Evolutionary conservation across 202 grass and related monocot species (phyloP).

Genomic region (Panicum virgatum): DNA sequence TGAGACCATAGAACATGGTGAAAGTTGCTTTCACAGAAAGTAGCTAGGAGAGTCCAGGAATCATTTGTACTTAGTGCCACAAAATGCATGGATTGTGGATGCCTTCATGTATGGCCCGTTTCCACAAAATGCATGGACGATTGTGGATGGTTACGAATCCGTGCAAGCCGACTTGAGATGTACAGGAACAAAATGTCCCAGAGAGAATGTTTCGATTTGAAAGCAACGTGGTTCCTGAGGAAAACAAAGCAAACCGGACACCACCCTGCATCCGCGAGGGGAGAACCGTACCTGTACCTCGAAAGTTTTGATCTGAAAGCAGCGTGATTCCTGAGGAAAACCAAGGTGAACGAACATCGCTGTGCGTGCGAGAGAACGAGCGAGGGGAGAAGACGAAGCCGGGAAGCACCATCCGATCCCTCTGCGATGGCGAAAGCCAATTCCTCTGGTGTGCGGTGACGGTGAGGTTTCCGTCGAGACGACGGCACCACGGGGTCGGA

Average conservation of each 20-base stretch:
- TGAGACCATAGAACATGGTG: background rate
- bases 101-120: background rate
- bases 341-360: background rate
- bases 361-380: background rate
- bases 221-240: background rate
- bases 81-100: background rate
- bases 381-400: background rate
- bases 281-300: background rate
- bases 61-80: too few relatives aligned
- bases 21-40: background rate
- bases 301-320: background rate
- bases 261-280: background rate
- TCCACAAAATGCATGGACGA: background rate
- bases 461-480: background rate
- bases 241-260: background rate
- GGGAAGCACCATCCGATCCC: background rate
- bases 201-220: background rate
- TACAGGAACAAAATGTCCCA: background rate
- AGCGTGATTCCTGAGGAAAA: background rate
- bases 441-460: background rate
- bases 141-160: background rate
- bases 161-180: background rate
- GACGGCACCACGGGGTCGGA: background rate
- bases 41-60: background rate
- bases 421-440: background rate